These are phyloP conservation scores for Thielaviopsis euricoi DNA, from an alignment of 2,329 filamentous ascomycete genomes.

Conservation along the genomic window DNA sequence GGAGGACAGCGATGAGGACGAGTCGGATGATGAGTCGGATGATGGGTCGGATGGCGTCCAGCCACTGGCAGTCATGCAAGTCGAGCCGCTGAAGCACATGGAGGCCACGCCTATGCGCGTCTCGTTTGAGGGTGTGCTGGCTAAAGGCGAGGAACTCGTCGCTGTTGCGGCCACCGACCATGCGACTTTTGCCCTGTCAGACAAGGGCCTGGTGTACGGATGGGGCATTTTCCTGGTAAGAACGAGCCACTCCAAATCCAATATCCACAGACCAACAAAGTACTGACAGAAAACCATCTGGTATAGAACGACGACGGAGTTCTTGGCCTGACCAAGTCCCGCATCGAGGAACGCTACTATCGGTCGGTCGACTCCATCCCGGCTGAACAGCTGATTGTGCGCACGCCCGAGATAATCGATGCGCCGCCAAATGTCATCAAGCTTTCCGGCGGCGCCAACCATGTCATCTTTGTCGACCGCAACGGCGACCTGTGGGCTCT, in stretches of 20 bases:
- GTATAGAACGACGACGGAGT: constrained; percentile 27
- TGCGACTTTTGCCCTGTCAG: constrained; percentile 44
- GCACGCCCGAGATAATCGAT: constrained; percentile 27
- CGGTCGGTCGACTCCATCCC: constrained; percentile 1
- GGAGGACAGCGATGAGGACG: no score
- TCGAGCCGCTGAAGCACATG: constrained; percentile 26
- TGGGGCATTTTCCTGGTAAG: constrained; percentile 47
- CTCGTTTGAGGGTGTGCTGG: constrained; percentile 30
- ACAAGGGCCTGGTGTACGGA: constrained; percentile 44
- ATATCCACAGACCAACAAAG: background rate
- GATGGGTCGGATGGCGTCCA: constrained; percentile 25
- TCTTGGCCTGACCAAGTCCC: constrained; percentile 31
- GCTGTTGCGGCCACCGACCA: constrained; percentile 46
- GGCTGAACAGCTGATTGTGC: constrained; percentile 7
- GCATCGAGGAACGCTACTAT: constrained; percentile 5
- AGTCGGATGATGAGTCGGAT: constrained; percentile 21
- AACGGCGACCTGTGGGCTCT: constrained; percentile 36
- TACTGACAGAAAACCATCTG: background rate
- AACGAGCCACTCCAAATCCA: background rate
- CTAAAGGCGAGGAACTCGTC: constrained; percentile 33
- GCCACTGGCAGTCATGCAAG: constrained; percentile 41
- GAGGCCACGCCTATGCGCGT: constrained; percentile 8
- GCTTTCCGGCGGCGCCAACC: constrained; percentile 39
- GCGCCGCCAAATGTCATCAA: constrained; percentile 33
- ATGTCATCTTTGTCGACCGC: constrained; percentile 35